phyloP scores from a whole-genome alignment of 768 basidiomycete genomes.

The Austroboletus eburneus region DNA sequence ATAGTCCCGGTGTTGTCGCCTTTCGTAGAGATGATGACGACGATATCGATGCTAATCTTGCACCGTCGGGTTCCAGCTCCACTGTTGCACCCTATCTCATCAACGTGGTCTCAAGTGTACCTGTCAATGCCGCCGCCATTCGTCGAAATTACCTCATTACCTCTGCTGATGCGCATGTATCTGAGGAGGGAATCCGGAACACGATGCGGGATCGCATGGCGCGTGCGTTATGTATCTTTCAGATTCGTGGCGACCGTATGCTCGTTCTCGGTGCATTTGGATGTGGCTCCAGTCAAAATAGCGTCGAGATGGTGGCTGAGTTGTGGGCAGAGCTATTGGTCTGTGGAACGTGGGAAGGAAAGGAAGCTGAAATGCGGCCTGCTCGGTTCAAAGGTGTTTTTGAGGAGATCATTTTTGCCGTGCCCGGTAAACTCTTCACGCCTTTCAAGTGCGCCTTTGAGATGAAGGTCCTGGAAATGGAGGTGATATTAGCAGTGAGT shows the following conservation, averaged over 20 bases:
- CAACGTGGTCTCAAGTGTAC: constrained; percentile 39
- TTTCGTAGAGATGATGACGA: constrained; percentile 38
- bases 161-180: constrained; percentile 31
- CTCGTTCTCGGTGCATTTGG: constrained; percentile 46
- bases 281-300: constrained; percentile 41
- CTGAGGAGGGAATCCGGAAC: constrained; percentile 36
- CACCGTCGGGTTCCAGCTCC: constrained; percentile 12
- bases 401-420: constrained; percentile 41
- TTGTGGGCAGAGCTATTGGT: constrained; percentile 46
- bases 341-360: constrained; percentile 29
- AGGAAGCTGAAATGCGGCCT: constrained; percentile 6
- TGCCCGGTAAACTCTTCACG: constrained; percentile 34
- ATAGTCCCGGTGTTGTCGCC: constrained; percentile 40
- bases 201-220: constrained; percentile 50
- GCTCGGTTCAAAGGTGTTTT: constrained; percentile 40
- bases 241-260: constrained; percentile 35
- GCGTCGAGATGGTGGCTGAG: constrained; percentile 37
- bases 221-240: constrained; percentile 40
- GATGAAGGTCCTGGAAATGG: constrained; percentile 36
- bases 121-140: constrained; percentile 41
- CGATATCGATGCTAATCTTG: constrained; percentile 12
- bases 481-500: constrained; percentile 29
- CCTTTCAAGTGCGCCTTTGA: constrained; percentile 40
- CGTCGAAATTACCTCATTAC: constrained; percentile 35
- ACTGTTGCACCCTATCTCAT: constrained; percentile 38